A percentile compares a stretch with the other conserved stretches of the same genome.
phyloP scores from a whole-genome alignment of 495 filamentous ascomycete genomes.

The Mycothermus thermophilus region DNA sequence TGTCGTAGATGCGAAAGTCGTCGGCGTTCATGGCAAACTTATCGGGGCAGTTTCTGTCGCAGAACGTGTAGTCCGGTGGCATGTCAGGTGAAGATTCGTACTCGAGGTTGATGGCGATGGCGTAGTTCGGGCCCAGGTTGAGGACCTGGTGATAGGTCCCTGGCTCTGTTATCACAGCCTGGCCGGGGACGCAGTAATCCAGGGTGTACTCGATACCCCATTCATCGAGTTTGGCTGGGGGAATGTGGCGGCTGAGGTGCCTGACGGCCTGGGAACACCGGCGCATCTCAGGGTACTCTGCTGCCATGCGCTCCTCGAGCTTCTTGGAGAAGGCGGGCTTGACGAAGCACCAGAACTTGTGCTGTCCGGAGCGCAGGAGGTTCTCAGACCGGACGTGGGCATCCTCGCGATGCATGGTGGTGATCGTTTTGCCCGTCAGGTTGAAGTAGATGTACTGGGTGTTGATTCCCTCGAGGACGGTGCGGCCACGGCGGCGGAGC shows the following conservation, averaged over 20 bases:
- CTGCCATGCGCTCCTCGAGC: slow-evolving; percentile 14
- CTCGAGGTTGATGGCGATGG: slow-evolving; percentile 22
- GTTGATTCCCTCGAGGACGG: slow-evolving; percentile 19
- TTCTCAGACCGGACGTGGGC: slow-evolving; percentile 24
- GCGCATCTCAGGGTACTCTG: slow-evolving; percentile 17
- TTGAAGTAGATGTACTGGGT: slow-evolving; percentile 25
- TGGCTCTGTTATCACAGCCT: slow-evolving; percentile 22
- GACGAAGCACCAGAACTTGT: slow-evolving; percentile 25
- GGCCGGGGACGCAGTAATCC: slow-evolving; percentile 21
- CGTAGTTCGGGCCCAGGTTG: slow-evolving; percentile 22
- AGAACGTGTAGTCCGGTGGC: slow-evolving; percentile 15
- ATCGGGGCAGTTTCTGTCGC: slow-evolving; percentile 17
- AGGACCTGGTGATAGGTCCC: slow-evolving; percentile 24
- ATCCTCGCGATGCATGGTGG: slow-evolving; percentile 23
- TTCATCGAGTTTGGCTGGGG: slow-evolving; percentile 15
- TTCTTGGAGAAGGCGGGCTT: slow-evolving; percentile 14
- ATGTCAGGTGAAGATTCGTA: slow-evolving; percentile 19
- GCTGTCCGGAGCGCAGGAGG: slow-evolving; percentile 18
- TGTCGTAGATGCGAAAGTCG: slow-evolving; percentile 15
- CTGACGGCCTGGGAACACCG: slow-evolving; percentile 20
- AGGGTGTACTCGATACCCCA: slow-evolving; percentile 24
- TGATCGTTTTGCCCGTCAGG: slow-evolving; percentile 20
- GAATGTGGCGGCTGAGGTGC: slow-evolving; percentile 21
- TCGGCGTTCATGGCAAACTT: slow-evolving; percentile 17
- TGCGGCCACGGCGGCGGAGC: slow-evolving; percentile 15